A percentile compares a stretch with the other conserved stretches of the same genome.
phyloP scores from a whole-genome alignment of 2,329 filamentous ascomycete genomes.

The Colletotrichum viniferum region DNA sequence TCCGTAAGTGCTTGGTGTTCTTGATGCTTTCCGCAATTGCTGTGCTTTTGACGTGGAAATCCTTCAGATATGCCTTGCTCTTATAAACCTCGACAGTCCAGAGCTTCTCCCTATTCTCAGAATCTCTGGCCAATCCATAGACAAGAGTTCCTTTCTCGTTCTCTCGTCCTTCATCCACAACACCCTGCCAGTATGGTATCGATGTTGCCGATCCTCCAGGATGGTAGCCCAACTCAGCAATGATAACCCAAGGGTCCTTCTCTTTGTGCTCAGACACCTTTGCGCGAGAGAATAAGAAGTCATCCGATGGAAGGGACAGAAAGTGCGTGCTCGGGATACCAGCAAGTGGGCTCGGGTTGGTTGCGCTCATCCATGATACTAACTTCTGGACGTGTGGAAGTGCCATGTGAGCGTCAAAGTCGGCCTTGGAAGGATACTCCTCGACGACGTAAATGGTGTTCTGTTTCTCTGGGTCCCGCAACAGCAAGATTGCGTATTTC shows the following conservation, averaged over 20 bases:
- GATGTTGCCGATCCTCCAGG: background rate
- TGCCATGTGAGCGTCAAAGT: background rate
- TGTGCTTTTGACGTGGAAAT: background rate
- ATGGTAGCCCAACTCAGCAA: background rate
- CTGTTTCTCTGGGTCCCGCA: background rate
- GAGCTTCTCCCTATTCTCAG: background rate
- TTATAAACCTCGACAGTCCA: background rate
- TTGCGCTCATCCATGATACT: background rate
- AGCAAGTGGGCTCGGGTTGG: background rate
- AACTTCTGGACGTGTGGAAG: background rate
- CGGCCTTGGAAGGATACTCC: background rate
- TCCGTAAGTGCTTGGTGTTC: background rate
- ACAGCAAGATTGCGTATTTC: background rate
- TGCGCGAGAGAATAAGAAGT: background rate
- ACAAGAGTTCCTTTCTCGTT: background rate
- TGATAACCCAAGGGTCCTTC: background rate
- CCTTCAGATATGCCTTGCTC: background rate
- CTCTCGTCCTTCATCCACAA: background rate
- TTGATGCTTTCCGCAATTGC: background rate
- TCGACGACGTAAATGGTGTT: background rate
- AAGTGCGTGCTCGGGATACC: background rate
- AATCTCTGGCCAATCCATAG: background rate
- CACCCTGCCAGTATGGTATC: background rate
- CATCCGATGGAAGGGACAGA: background rate
- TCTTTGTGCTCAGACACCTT: background rate